Conservation (phyloP, 2,329 filamentous ascomycete species). For the Cladosporium sp. region DNA sequence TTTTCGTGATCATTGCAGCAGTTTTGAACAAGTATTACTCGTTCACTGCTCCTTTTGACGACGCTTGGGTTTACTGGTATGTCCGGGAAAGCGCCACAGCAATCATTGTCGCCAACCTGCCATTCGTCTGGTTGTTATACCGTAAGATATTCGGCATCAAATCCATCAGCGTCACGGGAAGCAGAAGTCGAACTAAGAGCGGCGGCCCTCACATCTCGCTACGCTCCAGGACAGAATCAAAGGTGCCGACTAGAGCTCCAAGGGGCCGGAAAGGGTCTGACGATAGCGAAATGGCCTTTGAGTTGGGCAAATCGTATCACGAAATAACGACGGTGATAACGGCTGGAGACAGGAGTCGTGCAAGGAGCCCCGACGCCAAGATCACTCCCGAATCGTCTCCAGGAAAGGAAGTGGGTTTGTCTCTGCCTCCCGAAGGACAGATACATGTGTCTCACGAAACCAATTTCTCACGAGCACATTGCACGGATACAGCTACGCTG, state of each 20-base stretch:
- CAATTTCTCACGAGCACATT: no score
- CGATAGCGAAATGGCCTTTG: slow-evolving; percentile 1
- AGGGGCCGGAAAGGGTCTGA: background rate
- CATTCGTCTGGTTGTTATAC: slow-evolving; percentile 56
- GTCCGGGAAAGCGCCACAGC: slow-evolving; percentile 56
- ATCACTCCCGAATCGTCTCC: no score
- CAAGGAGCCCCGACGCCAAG: no score
- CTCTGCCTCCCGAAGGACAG: no score
- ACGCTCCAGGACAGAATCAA: slow-evolving; percentile 1
- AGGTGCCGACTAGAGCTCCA: background rate
- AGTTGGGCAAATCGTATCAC: background rate
- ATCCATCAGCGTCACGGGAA: slow-evolving; percentile 3
- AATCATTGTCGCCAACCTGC: slow-evolving; percentile 57
- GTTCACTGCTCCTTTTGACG: slow-evolving; percentile 53
- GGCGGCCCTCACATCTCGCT: background rate
- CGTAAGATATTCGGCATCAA: slow-evolving; percentile 27
- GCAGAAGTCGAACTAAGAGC: background rate
- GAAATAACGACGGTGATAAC: no score
- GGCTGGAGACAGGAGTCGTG: no score
- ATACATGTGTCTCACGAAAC: no score
- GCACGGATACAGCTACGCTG: no score
- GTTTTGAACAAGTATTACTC: slow-evolving; percentile 60
- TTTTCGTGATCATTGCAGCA: slow-evolving; percentile 53
- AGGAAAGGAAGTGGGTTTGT: no score
- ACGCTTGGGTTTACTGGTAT: slow-evolving; percentile 57